Conservation (phyloP, 768 basidiomycete species). For the Hydnomerulius pinastri region DNA sequence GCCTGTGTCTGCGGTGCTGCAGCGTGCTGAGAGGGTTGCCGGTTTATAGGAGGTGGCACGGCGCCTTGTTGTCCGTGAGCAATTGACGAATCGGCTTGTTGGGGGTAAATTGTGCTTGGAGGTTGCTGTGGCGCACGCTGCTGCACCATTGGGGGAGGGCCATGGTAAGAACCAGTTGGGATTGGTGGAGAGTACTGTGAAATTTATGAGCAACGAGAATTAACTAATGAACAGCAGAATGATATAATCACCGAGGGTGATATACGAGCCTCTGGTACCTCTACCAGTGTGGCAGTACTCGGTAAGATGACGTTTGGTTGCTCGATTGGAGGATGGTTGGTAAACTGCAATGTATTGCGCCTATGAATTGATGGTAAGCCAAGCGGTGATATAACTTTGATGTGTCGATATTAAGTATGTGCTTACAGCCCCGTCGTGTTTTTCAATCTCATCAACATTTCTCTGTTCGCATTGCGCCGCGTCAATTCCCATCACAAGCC, state of each 20-base stretch:
- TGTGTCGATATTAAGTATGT: not conserved
- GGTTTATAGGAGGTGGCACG: not conserved
- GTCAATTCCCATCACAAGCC: not conserved
- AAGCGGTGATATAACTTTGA: not conserved
- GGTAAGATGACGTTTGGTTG: conserved; percentile 28
- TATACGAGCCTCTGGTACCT: conserved; percentile 24
- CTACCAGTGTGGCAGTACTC: conserved; percentile 37
- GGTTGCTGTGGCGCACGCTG: not conserved
- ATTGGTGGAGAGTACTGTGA: conserved; percentile 13
- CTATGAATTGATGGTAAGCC: conserved; percentile 10
- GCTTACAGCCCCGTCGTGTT: conserved; percentile 16
- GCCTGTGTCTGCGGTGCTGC: not conserved
- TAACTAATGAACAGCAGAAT: not conserved
- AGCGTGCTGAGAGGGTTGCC: conserved; percentile 1
- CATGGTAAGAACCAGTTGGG: too few relatives aligned
- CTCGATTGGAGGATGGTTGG: conserved; percentile 7
- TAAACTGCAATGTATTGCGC: conserved; percentile 13
- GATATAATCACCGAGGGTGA: conserved; percentile 15
- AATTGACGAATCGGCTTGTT: not conserved
- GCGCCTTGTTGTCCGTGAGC: not conserved
- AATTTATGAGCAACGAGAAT: conserved; percentile 6
- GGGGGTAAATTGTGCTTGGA: not conserved
- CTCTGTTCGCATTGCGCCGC: conserved; percentile 12
- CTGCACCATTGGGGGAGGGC: conserved; percentile 10
- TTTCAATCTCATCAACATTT: conserved; percentile 21